A percentile compares a stretch with the other conserved stretches of the same genome.
phyloP scores from a whole-genome alignment of 2,329 filamentous ascomycete genomes.

The Alternaria atra region DNA sequence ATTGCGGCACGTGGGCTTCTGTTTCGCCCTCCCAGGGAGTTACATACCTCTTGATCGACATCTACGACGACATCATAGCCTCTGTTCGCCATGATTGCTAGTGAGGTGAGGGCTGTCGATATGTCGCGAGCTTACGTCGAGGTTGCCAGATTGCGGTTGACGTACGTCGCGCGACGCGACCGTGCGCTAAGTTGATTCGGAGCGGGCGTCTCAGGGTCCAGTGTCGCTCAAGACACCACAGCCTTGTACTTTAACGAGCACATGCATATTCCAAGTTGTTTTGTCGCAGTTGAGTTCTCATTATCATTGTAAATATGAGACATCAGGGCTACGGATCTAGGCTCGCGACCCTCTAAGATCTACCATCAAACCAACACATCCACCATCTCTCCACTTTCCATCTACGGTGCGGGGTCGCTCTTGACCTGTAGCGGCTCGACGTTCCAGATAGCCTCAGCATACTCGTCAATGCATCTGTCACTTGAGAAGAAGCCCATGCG shows the following conservation, averaged over 20 bases:
- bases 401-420: constrained; percentile 32
- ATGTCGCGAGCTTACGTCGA: constrained; percentile 32
- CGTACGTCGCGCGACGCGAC: constrained; percentile 34
- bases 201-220: constrained; percentile 27
- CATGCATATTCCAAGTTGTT: neutral
- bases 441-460: constrained; percentile 98
- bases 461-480: constrained; percentile 95
- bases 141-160: constrained; percentile 49
- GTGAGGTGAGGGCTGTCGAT: constrained; percentile 12
- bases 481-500: constrained; percentile 98
- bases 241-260: neutral
- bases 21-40: neutral
- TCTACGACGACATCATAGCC: constrained; percentile 99
- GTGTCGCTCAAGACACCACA: neutral
- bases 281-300: neutral
- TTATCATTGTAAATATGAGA: neutral
- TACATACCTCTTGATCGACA: constrained; percentile 86
- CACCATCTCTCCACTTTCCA: neutral
- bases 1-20: neutral
- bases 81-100: constrained; percentile 72
- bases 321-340: constrained; percentile 10
- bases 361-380: neutral
- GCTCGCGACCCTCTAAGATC: constrained; percentile 2
- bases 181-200: constrained; percentile 32
- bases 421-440: constrained; percentile 76